phyloP scores from a whole-genome alignment of 345 rosid genomes.

The Nephelium lappaceum region DNA sequence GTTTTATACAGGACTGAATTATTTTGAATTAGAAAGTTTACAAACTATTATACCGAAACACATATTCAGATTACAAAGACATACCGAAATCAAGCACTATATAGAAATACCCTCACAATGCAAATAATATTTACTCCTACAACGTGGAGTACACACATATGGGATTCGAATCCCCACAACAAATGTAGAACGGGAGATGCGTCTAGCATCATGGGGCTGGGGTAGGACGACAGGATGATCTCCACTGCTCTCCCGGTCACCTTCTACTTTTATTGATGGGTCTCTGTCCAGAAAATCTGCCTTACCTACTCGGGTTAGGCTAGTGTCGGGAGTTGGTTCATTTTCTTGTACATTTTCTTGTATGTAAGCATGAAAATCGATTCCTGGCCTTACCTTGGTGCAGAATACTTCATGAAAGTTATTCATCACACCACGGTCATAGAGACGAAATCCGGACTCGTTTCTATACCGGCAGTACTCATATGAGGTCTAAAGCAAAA shows the following conservation, averaged over 20 bases:
- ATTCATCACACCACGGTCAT: conserved; percentile 40
- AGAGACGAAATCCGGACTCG: conserved; percentile 26
- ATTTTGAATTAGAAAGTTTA: too few species aligned
- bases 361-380: conserved; percentile 37
- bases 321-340: conserved; percentile 9
- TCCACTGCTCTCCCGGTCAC: conserved; percentile 47
- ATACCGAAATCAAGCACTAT: too few species aligned
- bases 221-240: conserved; percentile 44
- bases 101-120: too few species aligned
- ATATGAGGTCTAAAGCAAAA: conserved; percentile 44
- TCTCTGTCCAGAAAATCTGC: background rate
- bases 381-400: conserved; percentile 33
- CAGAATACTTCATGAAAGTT: conserved; percentile 51
- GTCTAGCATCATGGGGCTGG: conserved; percentile 30
- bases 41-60: too few species aligned
- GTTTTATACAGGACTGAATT: too few species aligned
- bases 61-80: too few species aligned
- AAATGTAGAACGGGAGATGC: too few species aligned
- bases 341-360: conserved; percentile 25
- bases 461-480: conserved; percentile 46
- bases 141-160: too few species aligned
- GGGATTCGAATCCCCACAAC: too few species aligned
- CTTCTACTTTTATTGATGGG: conserved; percentile 41
- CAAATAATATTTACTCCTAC: too few species aligned
- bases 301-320: conserved; percentile 12